Percentiles rank a stretch among this genome's conserved stretches.
Evolutionary conservation across 257 asterid genomes (phyloP).

Genomic region (Leptodermis oblonga): DNA sequence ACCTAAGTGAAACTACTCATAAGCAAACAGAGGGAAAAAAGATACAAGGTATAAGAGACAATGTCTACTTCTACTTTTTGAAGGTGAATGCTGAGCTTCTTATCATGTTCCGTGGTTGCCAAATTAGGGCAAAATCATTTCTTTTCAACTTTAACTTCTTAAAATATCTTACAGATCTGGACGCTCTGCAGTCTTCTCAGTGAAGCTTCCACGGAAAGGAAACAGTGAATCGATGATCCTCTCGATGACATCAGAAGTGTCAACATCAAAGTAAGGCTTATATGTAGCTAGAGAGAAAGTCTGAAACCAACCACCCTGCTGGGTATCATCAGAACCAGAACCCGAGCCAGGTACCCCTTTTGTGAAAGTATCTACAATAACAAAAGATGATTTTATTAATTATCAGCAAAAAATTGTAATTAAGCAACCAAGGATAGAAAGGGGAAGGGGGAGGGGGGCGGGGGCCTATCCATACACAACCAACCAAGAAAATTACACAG

Average conservation of each 20-base stretch:
- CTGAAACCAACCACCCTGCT: constrained; percentile 84
- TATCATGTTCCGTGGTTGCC: not conserved
- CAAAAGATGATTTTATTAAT: constrained; percentile 6
- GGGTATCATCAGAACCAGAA: constrained; percentile 70
- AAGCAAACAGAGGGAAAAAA: not conserved
- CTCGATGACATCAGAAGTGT: constrained; percentile 88
- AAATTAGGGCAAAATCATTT: not conserved
- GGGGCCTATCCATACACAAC: not conserved
- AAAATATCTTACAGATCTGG: constrained; percentile 77
- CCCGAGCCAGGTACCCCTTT: constrained; percentile 77
- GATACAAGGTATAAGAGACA: too few relatives aligned
- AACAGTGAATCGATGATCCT: constrained; percentile 86
- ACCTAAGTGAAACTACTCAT: not conserved
- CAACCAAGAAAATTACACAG: not conserved
- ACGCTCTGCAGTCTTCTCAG: constrained; percentile 73
- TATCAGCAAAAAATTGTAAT: not conserved
- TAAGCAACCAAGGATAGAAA: constrained; percentile 3
- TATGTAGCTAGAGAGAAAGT: constrained; percentile 83
- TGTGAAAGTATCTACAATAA: constrained; percentile 70
- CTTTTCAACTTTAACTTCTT: not conserved
- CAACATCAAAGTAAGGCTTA: constrained; percentile 95
- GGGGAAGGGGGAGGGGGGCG: too few relatives aligned
- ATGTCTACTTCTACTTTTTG: too few relatives aligned
- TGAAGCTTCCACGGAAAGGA: constrained; percentile 83
- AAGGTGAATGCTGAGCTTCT: not conserved